Evolutionary conservation across 768 basidiomycete genomes (phyloP), one percentile per base, ranked within the genome.

Genomic region (Fomitopsis pulvina): DNA sequence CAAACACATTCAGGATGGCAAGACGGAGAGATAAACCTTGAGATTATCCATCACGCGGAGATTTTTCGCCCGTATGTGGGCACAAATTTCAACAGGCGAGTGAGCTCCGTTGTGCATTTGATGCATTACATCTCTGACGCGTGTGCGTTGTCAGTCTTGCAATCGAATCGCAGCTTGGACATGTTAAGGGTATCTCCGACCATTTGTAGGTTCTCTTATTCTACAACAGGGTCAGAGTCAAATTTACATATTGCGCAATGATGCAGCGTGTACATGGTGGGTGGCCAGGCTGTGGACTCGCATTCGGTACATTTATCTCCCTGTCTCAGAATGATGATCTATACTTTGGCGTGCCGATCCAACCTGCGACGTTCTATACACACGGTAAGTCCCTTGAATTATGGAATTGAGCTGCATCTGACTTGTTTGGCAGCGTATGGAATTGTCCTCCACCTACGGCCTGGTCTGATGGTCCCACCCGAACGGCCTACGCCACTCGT

Each of bases 271-370:
- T 63, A 63, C 46, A 52, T 60, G 55, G 62, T 63, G 10, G 26
- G 60, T 41, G 3, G n/a, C 24, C n/a, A 2, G 14, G 11, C 9
- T 32, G n/a, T 24, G n/a, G 2, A 10, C 24, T 21, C 11, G 14
- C 8, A 21, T 24, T 27, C 38, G 47, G 30, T 37, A 27, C 24
- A 24, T 4, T 21, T 8, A 11, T 37, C 14, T 12, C 34, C 18
- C 34, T 16, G 4, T 37, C 14, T 4, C 52, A 68, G 59, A 74
- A 74, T 52, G 71, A 74, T 55, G 73, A 74, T 55, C 68, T 70
- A 47, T 74, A 68, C 57, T 54, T 72, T 52, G 20, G 57, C 24
- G 50, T 55, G 37, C 57, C 65, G 2, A 47, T 68, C 3, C 58
- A 62, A 11, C 63, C 64, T 10, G 57, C 62, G 1, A 64, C 58